Conservation (phyloP, 768 basidiomycete species). For the Mrakia frigida region DNA sequence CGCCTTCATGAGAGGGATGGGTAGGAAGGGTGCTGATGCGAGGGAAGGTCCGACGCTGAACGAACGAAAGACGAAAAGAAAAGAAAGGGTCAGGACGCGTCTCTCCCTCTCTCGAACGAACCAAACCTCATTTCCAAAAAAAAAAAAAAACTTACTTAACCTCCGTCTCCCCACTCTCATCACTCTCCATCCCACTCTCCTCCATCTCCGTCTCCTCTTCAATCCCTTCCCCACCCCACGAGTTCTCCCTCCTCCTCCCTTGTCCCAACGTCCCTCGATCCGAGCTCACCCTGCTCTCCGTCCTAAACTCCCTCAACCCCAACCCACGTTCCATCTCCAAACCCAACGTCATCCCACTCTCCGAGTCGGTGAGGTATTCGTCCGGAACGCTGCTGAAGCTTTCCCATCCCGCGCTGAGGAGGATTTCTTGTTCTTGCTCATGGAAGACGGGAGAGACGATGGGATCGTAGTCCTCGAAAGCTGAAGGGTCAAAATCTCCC, state of each 20-base stretch:
- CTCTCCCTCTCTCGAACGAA: background rate
- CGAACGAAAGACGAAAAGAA: background rate
- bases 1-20: background rate
- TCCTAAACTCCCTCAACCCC: background rate
- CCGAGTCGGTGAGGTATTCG: background rate
- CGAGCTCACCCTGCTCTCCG: background rate
- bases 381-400: conserved; percentile 10
- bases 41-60: background rate
- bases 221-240: background rate
- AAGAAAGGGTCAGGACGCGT: background rate
- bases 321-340: background rate
- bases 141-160: background rate
- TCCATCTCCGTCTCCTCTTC: background rate
- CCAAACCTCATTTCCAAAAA: background rate
- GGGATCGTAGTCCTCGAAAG: conserved; percentile 5
- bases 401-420: background rate
- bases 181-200: background rate
- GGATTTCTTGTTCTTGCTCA: background rate
- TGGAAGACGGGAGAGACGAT: background rate
- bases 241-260: background rate
- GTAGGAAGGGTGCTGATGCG: background rate
- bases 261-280: conserved; percentile 10
- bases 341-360: background rate
- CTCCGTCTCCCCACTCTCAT: background rate
- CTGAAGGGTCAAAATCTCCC: background rate